Evolutionary conservation across 768 basidiomycete species (phyloP).

Genomic region (Scleroderma citrinum): DNA sequence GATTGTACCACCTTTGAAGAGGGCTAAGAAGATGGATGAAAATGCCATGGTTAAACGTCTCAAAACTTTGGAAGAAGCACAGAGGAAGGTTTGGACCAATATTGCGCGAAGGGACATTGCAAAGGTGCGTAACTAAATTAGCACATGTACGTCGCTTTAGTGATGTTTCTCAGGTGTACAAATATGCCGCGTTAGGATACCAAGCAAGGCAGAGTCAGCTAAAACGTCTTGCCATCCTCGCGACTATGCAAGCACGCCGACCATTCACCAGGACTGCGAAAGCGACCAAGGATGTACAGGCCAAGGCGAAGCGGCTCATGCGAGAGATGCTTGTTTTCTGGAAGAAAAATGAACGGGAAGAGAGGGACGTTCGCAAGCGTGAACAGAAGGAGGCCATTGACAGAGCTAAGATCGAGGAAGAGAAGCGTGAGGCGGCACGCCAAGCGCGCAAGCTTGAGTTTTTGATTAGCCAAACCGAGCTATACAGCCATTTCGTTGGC

Average conservation of each 20-base stretch:
- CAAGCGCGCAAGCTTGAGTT: slow-evolving; percentile 97
- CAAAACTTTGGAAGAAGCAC: slow-evolving; percentile 73
- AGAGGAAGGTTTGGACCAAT: slow-evolving; percentile 85
- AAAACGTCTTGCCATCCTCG: slow-evolving; percentile 71
- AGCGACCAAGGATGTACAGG: slow-evolving; percentile 74
- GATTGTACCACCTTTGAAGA: slow-evolving; percentile 60
- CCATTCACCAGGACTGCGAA: slow-evolving; percentile 73
- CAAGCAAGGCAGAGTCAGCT: slow-evolving; percentile 60
- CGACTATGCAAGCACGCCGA: slow-evolving; percentile 71
- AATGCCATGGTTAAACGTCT: slow-evolving; percentile 66
- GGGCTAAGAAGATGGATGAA: slow-evolving; percentile 74
- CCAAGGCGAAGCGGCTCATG: slow-evolving; percentile 83
- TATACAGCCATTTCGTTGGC: slow-evolving; percentile 98
- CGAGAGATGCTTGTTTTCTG: slow-evolving; percentile 96
- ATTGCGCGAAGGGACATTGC: slow-evolving; percentile 81
- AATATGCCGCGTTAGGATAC: slow-evolving; percentile 63
- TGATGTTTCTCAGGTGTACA: slow-evolving; percentile 57
- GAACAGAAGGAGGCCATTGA: slow-evolving; percentile 94
- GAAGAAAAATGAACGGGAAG: slow-evolving; percentile 98
- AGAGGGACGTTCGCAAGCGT: slow-evolving; percentile 84
- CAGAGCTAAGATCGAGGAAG: slow-evolving; percentile 83
- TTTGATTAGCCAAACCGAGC: slow-evolving; percentile 95
- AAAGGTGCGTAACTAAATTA: slow-evolving; percentile 45
- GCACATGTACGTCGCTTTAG: neutral
- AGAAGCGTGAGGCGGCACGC: slow-evolving; percentile 87